phyloP scores from a whole-genome alignment of 768 basidiomycete species.

The Termitomyces bulborhizus region DNA sequence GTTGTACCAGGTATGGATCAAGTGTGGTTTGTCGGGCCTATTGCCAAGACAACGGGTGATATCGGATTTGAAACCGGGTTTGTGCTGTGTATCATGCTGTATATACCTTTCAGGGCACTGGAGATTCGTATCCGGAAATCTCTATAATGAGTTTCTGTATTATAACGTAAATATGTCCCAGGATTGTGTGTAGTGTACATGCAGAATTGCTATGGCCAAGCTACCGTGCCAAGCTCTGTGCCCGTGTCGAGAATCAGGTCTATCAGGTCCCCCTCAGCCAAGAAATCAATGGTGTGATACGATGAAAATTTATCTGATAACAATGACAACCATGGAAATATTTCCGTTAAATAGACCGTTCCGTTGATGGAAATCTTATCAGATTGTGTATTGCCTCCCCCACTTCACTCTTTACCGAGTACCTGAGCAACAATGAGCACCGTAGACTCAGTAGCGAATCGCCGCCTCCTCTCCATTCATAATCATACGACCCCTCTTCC shows the following conservation, averaged over 20 bases:
- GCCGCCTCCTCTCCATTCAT: conserved; percentile 18
- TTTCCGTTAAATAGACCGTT: not conserved
- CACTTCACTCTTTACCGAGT: not conserved
- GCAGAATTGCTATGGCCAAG: not conserved
- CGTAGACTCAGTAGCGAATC: conserved; percentile 3
- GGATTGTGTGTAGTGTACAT: not conserved
- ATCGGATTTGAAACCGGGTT: conserved; percentile 80
- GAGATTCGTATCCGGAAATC: conserved; percentile 30
- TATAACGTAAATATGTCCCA: not conserved
- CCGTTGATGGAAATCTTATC: conserved; percentile 11
- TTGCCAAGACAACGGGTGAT: conserved; percentile 64
- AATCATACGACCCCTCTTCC: conserved; percentile 15
- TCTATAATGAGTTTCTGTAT: not conserved
- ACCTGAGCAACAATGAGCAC: not conserved
- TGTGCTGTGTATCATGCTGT: conserved; percentile 43
- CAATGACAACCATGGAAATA: no score
- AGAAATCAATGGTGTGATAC: not conserved
- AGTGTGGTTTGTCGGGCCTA: conserved; percentile 72
- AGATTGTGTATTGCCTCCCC: conserved; percentile 5
- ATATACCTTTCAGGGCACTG: conserved; percentile 48
- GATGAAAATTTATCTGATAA: conserved; percentile 14
- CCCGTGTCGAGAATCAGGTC: not conserved
- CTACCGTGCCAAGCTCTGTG: not conserved
- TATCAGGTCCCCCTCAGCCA: not conserved
- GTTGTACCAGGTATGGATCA: conserved; percentile 64